phyloP scores from a whole-genome alignment of 352 stramenopile species.

The Globisporangium radiosum region DNA sequence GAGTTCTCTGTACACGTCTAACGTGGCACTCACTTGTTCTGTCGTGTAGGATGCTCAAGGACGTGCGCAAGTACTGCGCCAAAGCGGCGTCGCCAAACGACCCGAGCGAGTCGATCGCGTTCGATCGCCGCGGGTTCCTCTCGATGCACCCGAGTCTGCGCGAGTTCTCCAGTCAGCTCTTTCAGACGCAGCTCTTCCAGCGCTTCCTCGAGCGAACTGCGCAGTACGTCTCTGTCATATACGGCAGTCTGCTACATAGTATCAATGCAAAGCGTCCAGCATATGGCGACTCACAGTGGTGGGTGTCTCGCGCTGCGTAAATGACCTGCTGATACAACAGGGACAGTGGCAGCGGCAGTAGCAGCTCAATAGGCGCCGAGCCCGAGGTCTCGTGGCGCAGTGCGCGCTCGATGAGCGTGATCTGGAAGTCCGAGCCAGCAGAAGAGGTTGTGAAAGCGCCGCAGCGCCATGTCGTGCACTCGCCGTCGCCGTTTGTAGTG shows the following conservation, averaged over 20 bases:
- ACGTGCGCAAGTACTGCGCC: conserved; percentile 51
- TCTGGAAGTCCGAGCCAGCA: conserved; percentile 33
- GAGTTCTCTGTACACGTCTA: neutral
- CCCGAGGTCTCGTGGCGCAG: conserved; percentile 38
- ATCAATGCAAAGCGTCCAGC: too few species aligned
- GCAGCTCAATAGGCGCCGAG: conserved; percentile 14
- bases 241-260: too few species aligned
- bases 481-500: conserved; percentile 16
- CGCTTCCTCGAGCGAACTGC: conserved; percentile 47
- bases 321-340: neutral
- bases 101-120: conserved; percentile 15
- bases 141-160: conserved; percentile 45
- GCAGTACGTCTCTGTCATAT: conserved; percentile 11
- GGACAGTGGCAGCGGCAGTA: too few species aligned
- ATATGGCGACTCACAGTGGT: neutral
- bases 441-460: conserved; percentile 26
- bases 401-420: conserved; percentile 33
- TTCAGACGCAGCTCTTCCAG: conserved; percentile 73
- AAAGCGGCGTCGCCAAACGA: conserved; percentile 7
- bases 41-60: conserved; percentile 44
- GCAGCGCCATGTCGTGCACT: conserved; percentile 24
- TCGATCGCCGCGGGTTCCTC: conserved; percentile 55
- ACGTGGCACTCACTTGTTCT: neutral
- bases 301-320: too few species aligned
- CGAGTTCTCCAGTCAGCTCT: conserved; percentile 60